Base-by-base conservation (phyloP, 2,329 filamentous ascomycete species). In the Fusarium begoniae region DNA sequence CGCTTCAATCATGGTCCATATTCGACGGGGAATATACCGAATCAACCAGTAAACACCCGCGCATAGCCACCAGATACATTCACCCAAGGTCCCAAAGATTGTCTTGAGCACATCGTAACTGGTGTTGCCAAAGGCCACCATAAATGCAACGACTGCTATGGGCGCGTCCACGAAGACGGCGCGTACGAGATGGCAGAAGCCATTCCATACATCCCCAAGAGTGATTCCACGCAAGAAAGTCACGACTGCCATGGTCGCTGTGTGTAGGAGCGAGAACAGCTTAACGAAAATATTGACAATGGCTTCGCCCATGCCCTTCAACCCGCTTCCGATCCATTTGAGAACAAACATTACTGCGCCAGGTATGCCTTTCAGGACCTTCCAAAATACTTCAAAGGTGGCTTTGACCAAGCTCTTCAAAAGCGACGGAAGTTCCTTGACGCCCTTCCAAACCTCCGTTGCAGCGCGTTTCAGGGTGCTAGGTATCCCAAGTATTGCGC, bases 181-280 rank as follows among this genome's bases (percentile, higher is more conserved):
- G 8, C 69, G 56, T 8, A 76, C n/a, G 1, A 82, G 76, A 15
- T 75, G 70, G 44, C 73, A 69, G 37, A 85, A 69, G 26, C 82
- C 83, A 57, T 83, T 75, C 77, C 79, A 80, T 7, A 86, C 76
- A 61, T 86, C 84, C n/a, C 69, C 70, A n/a, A 83, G 68, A 9
- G 82, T 85, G 62, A 85, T 80, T 2, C 51, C 43, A 18, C 73
- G 68, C 67, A 85, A 82, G 64, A 82, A 83, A 7, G 74, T 75
- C 8, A 82, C 20, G 2, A 83, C 70, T 1, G 83, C 83, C 45
- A 74, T 73, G 0, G 82, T 8, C 3, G 76, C 69, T 3, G 84
- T 86, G 54, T 85, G 83, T 3, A 85, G 5, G 1, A 82, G 69
- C 4, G 83, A 83, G 6, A 81, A 62, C 4, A 81, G 22, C 40